A percentile compares a stretch with the other conserved stretches of the same genome.
These are phyloP conservation scores for Suillus alpinus DNA, from an alignment of 768 basidiomycete genomes.

Conservation along the genomic window DNA sequence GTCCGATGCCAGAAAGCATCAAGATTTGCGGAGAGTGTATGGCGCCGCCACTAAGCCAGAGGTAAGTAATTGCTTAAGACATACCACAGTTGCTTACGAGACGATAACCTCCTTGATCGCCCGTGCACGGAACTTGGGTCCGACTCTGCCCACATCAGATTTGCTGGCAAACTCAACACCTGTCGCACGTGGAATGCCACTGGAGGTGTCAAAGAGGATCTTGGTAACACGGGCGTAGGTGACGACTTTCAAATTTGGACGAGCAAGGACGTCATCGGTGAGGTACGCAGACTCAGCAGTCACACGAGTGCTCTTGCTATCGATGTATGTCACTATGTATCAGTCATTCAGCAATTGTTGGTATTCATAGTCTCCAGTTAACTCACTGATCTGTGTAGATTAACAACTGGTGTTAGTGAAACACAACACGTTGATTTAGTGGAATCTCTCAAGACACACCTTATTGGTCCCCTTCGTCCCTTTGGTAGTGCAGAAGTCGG, in stretches of 20 bases:
- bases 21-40: slow-evolving; percentile 61
- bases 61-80: slow-evolving; percentile 35
- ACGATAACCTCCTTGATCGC: slow-evolving; percentile 51
- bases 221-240: slow-evolving; percentile 7
- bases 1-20: slow-evolving; percentile 69
- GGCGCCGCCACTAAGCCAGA: slow-evolving; percentile 34
- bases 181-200: slow-evolving; percentile 1
- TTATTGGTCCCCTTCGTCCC: slow-evolving; percentile 63
- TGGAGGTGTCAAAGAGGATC: slow-evolving; percentile 5
- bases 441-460: slow-evolving; percentile 32
- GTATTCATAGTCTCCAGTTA: background rate
- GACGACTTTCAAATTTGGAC: slow-evolving; percentile 20
- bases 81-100: slow-evolving; percentile 15
- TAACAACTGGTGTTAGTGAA: background rate
- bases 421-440: background rate
- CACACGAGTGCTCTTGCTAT: slow-evolving; percentile 16
- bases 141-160: slow-evolving; percentile 9
- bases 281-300: slow-evolving; percentile 24
- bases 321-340: slow-evolving; percentile 8
- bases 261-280: slow-evolving; percentile 15
- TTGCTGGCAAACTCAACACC: slow-evolving; percentile 4
- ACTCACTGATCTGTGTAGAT: background rate
- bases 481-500: slow-evolving; percentile 54
- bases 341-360: background rate
- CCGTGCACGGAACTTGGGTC: slow-evolving; percentile 37